These are phyloP conservation scores for Yarrowia sp. DNA, from an alignment of 805 yeast species.

Conservation along the genomic window DNA sequence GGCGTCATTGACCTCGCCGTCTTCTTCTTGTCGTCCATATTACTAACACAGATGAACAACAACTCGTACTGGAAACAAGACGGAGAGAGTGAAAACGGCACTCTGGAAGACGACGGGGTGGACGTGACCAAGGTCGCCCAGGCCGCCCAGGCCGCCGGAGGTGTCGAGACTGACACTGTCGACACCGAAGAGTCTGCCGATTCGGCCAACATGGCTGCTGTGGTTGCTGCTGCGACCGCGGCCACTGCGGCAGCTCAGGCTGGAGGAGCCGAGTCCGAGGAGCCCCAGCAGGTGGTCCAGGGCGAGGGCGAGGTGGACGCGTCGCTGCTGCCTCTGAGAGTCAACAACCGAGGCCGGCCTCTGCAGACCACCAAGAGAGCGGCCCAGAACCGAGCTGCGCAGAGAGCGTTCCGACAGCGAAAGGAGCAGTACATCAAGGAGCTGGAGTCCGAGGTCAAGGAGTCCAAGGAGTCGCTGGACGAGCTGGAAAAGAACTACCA, in stretches of 20 bases:
- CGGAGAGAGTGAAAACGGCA: neutral
- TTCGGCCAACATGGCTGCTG: constrained; percentile 28
- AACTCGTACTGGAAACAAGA: constrained; percentile 17
- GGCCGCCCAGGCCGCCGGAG: constrained; percentile 18
- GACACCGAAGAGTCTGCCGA: constrained; percentile 1
- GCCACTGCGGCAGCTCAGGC: neutral
- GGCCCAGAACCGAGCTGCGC: constrained; percentile 88
- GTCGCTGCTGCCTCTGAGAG: neutral
- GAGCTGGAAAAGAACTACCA: constrained; percentile 66
- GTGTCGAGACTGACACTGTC: neutral
- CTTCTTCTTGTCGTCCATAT: too few relatives aligned
- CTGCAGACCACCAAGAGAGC: constrained; percentile 75
- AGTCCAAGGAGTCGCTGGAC: constrained; percentile 62
- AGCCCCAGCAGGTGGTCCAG: neutral
- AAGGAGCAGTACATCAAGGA: constrained; percentile 79
- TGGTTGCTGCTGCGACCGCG: constrained; percentile 26
- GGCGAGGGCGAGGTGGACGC: neutral
- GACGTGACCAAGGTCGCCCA: constrained; percentile 21
- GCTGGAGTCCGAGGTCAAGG: constrained; percentile 65
- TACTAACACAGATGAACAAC: constrained; percentile 19
- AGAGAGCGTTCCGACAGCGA: constrained; percentile 83
- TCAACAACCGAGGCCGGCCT: constrained; percentile 39
- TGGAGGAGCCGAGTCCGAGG: neutral
- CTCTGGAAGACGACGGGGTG: constrained; percentile 3
- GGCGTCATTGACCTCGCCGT: too few relatives aligned